A percentile compares a stretch with the other conserved stretches of the same genome.
These are phyloP conservation scores for Barbarea vulgaris DNA, from an alignment of 345 rosid genomes.

Conservation along the genomic window DNA sequence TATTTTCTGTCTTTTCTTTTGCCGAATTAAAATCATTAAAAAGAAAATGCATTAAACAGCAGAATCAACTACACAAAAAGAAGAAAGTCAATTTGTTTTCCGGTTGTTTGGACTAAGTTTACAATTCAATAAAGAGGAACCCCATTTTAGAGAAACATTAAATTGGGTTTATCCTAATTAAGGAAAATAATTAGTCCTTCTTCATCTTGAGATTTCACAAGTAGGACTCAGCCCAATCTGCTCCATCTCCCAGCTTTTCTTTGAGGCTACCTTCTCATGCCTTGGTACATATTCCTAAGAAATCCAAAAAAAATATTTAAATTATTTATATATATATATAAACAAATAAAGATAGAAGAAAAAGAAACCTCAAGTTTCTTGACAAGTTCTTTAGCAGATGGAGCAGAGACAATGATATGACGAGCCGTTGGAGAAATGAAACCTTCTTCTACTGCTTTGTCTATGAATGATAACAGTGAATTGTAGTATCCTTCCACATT, in stretches of 20 bases:
- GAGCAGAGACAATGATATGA: conserved; percentile 76
- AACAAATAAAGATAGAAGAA: background rate
- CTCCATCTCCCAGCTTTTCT: conserved; percentile 77
- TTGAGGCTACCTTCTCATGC: conserved; percentile 75
- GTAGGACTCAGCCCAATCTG: conserved; percentile 49
- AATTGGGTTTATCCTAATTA: conserved; percentile 25
- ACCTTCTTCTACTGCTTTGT: conserved; percentile 84
- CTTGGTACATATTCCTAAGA: conserved; percentile 70
- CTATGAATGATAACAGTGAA: conserved; percentile 68
- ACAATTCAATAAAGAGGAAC: conserved; percentile 31
- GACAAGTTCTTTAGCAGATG: conserved; percentile 64
- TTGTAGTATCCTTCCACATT: conserved; percentile 84
- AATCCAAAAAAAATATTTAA: background rate
- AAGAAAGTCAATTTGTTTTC: conserved; percentile 21
- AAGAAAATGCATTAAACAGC: conserved; percentile 20
- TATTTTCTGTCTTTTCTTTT: conserved; percentile 8
- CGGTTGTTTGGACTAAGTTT: conserved; percentile 8
- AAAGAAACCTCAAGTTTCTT: conserved; percentile 63
- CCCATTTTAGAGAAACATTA: conserved; percentile 27
- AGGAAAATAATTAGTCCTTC: conserved; percentile 17
- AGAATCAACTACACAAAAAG: conserved; percentile 31
- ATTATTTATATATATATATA: background rate
- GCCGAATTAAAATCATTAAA: background rate
- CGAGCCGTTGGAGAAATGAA: conserved; percentile 71
- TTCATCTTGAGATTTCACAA: conserved; percentile 60